These are phyloP conservation scores for Incumbomyces delicatus DNA, from an alignment of 2,329 filamentous ascomycete species.

Conservation along the genomic window DNA sequence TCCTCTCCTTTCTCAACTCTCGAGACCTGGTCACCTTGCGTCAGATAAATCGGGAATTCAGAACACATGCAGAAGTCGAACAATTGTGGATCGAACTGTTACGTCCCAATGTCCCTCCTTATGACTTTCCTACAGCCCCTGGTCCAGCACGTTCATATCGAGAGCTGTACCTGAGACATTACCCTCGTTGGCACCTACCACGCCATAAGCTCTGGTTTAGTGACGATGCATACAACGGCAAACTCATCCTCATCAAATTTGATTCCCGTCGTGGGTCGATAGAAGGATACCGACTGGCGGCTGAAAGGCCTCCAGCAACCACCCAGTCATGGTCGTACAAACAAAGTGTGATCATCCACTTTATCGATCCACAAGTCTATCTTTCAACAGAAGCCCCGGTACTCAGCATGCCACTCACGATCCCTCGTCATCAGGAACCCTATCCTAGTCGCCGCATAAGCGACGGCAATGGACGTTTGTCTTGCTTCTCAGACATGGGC, in stretches of 20 bases:
- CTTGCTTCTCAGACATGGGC: constrained; percentile 32
- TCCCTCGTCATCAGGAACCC: constrained; percentile 10
- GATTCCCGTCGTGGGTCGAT: constrained; percentile 64
- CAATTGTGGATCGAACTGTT: constrained; percentile 63
- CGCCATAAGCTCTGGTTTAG: constrained; percentile 77
- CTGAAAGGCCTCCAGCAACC: constrained; percentile 46
- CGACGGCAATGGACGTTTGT: background rate
- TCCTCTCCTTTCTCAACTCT: constrained; percentile 58
- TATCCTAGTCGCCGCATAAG: constrained; percentile 18
- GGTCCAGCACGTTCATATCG: constrained; percentile 54
- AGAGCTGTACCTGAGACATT: constrained; percentile 62
- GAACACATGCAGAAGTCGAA: constrained; percentile 53
- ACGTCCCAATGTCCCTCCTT: constrained; percentile 55
- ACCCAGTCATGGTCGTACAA: constrained; percentile 58
- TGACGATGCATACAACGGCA: constrained; percentile 62
- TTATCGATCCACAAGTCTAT: constrained; percentile 59
- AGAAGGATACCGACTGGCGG: constrained; percentile 67
- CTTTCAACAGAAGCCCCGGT: constrained; percentile 69
- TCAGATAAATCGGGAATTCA: constrained; percentile 52
- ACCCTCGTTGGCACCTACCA: constrained; percentile 76
- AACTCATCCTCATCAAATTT: constrained; percentile 67
- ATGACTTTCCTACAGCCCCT: constrained; percentile 41
- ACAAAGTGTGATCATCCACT: constrained; percentile 56
- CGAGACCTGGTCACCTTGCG: constrained; percentile 53
- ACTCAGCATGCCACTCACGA: constrained; percentile 42